Conservation (phyloP, 257 asterid species). For the Apocynum venetum region DNA sequence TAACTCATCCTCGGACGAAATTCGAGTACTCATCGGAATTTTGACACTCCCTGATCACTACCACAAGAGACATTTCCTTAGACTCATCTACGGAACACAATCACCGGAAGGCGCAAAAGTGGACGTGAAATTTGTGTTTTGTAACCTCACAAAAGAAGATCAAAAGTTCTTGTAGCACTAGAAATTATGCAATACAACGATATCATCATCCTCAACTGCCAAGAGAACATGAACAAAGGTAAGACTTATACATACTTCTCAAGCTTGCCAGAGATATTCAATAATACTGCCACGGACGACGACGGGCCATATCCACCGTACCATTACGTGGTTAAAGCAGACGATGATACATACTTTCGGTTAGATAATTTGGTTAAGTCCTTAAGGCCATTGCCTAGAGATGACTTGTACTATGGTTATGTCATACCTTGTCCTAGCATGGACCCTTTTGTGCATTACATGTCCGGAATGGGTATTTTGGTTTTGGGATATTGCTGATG, state of each 20-base stretch:
- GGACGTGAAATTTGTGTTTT: constrained; percentile 75
- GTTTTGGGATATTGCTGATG: constrained; percentile 88
- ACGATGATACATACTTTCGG: constrained; percentile 74
- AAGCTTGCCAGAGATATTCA: constrained; percentile 56
- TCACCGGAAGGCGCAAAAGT: constrained; percentile 45
- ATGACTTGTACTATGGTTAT: constrained; percentile 76
- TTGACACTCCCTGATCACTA: constrained; percentile 86
- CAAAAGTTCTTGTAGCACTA: constrained; percentile 65
- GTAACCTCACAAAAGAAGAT: constrained; percentile 92
- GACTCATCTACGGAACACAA: constrained; percentile 82
- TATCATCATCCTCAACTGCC: constrained; percentile 73
- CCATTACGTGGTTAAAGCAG: constrained; percentile 79
- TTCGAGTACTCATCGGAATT: constrained; percentile 66
- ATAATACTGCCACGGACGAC: constrained; percentile 12
- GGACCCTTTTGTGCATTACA: constrained; percentile 79
- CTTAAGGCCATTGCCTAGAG: constrained; percentile 49
- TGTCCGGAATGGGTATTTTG: constrained; percentile 96
- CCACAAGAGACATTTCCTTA: constrained; percentile 79
- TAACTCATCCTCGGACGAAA: constrained; percentile 28
- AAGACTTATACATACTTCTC: constrained; percentile 80
- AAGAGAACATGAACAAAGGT: constrained; percentile 86
- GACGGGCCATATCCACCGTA: constrained; percentile 55
- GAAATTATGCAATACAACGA: constrained; percentile 84
- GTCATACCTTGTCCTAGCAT: constrained; percentile 86
- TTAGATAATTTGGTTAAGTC: constrained; percentile 58